Percentiles rank a stretch among this genome's conserved stretches.
phyloP scores from a whole-genome alignment of 768 basidiomycete genomes.

The Mycena kentingensis region DNA sequence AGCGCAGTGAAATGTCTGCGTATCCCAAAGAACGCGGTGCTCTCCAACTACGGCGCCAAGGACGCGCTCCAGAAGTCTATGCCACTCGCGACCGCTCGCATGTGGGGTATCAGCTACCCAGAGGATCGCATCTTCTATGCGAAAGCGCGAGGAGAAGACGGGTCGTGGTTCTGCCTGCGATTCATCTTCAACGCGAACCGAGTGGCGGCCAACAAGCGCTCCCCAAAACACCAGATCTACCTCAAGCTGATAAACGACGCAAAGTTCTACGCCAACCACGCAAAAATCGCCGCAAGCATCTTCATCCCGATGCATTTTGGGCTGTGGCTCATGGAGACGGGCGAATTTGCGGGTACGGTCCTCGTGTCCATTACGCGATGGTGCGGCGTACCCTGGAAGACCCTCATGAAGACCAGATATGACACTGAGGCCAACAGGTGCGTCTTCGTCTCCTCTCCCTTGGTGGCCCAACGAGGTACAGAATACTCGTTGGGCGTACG shows the following conservation, averaged over 20 bases:
- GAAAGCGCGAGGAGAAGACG: not conserved
- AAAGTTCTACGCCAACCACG: not conserved
- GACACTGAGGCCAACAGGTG: slow-evolving; percentile 9
- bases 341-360: slow-evolving; percentile 2
- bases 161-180: not conserved
- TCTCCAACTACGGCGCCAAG: too few species aligned
- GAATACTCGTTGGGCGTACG: not conserved
- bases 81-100: too few species aligned
- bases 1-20: too few species aligned
- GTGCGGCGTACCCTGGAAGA: slow-evolving; percentile 4
- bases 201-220: not conserved
- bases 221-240: not conserved
- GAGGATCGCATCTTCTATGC: not conserved
- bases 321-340: not conserved
- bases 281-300: not conserved
- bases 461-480: not conserved
- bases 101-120: not conserved
- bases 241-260: not conserved
- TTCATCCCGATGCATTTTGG: not conserved
- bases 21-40: too few species aligned
- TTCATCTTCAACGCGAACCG: not conserved
- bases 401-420: not conserved
- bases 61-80: not conserved
- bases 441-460: not conserved
- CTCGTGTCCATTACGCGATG: slow-evolving; percentile 5